Conservation (phyloP, 352 stramenopile species). For the Phytopythium kandeliae region DNA sequence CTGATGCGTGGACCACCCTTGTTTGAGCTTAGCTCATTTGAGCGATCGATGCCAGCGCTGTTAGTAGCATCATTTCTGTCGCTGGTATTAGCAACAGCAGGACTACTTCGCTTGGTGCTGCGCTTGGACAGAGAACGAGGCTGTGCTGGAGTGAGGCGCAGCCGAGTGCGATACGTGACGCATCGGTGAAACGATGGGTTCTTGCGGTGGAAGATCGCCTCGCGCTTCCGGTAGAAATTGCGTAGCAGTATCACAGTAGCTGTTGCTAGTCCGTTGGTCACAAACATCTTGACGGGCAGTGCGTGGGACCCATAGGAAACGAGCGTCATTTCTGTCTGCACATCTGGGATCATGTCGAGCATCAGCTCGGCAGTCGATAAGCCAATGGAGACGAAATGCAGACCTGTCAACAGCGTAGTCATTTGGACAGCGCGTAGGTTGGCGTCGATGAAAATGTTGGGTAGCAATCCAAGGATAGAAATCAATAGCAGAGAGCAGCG, state of each 20-base stretch:
- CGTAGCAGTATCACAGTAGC: background rate
- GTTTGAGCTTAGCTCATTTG: too few relatives aligned
- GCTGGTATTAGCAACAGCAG: too few relatives aligned
- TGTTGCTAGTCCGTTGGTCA: conserved; percentile 1
- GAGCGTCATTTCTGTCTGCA: background rate
- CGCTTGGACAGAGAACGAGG: too few relatives aligned
- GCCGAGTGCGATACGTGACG: background rate
- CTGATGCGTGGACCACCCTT: too few relatives aligned
- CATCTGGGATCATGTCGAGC: background rate
- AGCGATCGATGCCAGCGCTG: too few relatives aligned
- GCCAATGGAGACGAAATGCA: conserved; percentile 1
- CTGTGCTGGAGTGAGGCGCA: background rate
- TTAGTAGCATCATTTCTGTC: too few relatives aligned
- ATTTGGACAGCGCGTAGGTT: background rate
- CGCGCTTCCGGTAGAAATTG: conserved; percentile 1
- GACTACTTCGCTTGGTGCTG: too few relatives aligned
- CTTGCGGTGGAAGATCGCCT: background rate
- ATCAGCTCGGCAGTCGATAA: background rate
- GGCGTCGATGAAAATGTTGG: conserved; percentile 7
- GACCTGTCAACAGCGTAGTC: background rate
- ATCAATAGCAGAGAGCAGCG: background rate
- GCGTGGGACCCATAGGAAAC: background rate
- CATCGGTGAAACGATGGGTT: background rate
- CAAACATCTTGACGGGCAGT: conserved; percentile 1
- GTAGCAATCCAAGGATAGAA: background rate